Base-by-base conservation (phyloP, 2,329 filamentous ascomycete genomes). In the Dendryphion nanum region DNA sequence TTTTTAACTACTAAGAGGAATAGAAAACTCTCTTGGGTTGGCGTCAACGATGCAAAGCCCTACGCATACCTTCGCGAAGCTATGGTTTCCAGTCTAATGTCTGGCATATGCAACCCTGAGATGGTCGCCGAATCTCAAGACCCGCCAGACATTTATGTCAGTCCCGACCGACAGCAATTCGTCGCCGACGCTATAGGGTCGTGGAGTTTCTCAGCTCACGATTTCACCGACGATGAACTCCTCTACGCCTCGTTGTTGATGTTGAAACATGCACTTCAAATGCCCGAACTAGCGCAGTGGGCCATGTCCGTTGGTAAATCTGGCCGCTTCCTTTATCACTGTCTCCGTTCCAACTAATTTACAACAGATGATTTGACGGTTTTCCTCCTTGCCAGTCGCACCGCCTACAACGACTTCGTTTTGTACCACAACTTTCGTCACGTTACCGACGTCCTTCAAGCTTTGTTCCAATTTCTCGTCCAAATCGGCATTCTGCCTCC, bases 381-480 rank as follows among this genome's bases (percentile, higher is more conserved):
- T 37, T 97, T 95, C 59, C 74, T 97, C 44, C 78, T 95, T 46
- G 89, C 90, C 37, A 93, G 89, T 58, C 85, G 91, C 45, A 83
- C 85, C 33, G 88, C 93, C n/a, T 98, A 98, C 71, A 97, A 97
- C 65, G 86, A 81, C 41, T 95, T 95, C 64, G 89, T 96, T 23
- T 86, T 91, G 16, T 98, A 97, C 60, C 93, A 98, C 73, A 98
- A 98, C 68, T 98, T 97, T 64, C 86, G 91, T 38, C 93, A 98
- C 67, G 93, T 95, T 16, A 85, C 96, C 45, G 93, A 98, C 66
- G 93, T 98, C 18, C 75, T 97, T 37, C 91, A 97, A 65, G 94
- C 91, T 1, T 82, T 89, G 3, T 97, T 96, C 64, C 83, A 85
- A 69, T 95, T 96, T 60, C 78, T 97, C 5, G 75, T 96, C 38